phyloP scores from a whole-genome alignment of 805 yeast genomes.

The Babjeviella inositovora region DNA sequence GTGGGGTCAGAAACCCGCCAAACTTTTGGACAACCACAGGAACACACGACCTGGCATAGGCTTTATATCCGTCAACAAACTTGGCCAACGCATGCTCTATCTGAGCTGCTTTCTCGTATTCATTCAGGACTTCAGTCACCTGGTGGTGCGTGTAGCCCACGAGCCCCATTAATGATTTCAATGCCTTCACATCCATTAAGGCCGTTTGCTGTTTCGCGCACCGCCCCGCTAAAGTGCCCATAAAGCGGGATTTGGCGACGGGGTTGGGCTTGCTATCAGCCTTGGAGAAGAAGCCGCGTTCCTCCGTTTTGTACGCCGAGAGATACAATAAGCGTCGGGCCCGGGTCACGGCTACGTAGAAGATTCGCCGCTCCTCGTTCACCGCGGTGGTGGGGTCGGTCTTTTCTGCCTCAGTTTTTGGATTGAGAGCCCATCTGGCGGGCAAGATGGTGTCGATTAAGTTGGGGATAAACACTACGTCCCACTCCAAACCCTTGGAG shows the following conservation, averaged over 20 bases:
- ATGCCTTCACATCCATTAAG: background rate
- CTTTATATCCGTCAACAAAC: too few relatives aligned
- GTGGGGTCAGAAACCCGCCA: too few relatives aligned
- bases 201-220: background rate
- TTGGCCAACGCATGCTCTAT: too few relatives aligned
- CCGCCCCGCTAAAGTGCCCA: background rate
- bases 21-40: too few relatives aligned
- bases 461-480: constrained; percentile 73
- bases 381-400: constrained; percentile 9
- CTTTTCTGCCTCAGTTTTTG: constrained; percentile 4
- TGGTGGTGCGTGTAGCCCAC: too few relatives aligned
- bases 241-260: background rate
- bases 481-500: constrained; percentile 94
- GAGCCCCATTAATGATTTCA: too few relatives aligned
- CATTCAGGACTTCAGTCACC: too few relatives aligned
- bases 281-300: background rate
- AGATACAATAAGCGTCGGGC: constrained; percentile 46
- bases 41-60: too few relatives aligned
- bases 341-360: constrained; percentile 82
- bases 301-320: constrained; percentile 8
- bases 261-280: background rate
- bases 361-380: constrained; percentile 70
- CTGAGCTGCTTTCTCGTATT: too few relatives aligned
- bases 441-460: constrained; percentile 55
- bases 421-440: constrained; percentile 25